Percentiles rank a stretch among this genome's conserved stretches.
These are phyloP conservation scores for Aspergillus bertholletiae DNA, from an alignment of 495 filamentous ascomycete species.

Conservation along the genomic window DNA sequence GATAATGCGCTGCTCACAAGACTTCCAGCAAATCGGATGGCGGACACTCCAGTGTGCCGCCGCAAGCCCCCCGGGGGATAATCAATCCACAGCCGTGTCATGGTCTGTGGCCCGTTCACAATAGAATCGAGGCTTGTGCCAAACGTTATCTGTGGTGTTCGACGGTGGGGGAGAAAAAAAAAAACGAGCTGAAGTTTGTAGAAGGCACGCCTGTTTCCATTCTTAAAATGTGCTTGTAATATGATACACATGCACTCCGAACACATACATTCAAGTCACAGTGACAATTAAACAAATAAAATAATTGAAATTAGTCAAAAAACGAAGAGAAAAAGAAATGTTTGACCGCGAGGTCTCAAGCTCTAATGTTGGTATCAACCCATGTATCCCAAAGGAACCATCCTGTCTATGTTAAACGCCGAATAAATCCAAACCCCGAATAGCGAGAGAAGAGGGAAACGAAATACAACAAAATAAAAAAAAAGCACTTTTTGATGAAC, in stretches of 20 bases:
- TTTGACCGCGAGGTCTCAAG: constrained; percentile 43
- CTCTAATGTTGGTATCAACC: constrained; percentile 48
- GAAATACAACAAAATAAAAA: constrained; percentile 16
- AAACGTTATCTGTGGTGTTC: constrained; percentile 10
- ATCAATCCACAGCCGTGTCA: constrained; percentile 11
- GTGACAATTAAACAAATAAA: constrained; percentile 12
- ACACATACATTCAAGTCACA: constrained; percentile 14
- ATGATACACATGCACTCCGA: constrained; percentile 12
- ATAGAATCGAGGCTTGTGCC: constrained; percentile 5
- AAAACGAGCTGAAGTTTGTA: not conserved
- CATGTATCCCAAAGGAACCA: constrained; percentile 39
- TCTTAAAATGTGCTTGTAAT: constrained; percentile 12
- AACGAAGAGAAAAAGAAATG: constrained; percentile 24
- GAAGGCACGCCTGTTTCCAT: constrained; percentile 14
- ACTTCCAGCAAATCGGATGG: constrained; percentile 15
- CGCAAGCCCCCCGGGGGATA: constrained; percentile 3
- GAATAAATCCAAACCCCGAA: constrained; percentile 19
- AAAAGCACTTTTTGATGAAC: constrained; percentile 29
- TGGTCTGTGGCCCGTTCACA: constrained; percentile 4
- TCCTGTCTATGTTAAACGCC: constrained; percentile 46
- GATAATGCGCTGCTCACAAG: constrained; percentile 16
- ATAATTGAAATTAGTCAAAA: constrained; percentile 3
- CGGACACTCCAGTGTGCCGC: constrained; percentile 8
- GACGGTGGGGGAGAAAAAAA: constrained; percentile 6
- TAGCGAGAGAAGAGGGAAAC: constrained; percentile 15